phyloP scores from a whole-genome alignment of 805 yeast genomes.

The Metschnikowia bowlesiae region DNA sequence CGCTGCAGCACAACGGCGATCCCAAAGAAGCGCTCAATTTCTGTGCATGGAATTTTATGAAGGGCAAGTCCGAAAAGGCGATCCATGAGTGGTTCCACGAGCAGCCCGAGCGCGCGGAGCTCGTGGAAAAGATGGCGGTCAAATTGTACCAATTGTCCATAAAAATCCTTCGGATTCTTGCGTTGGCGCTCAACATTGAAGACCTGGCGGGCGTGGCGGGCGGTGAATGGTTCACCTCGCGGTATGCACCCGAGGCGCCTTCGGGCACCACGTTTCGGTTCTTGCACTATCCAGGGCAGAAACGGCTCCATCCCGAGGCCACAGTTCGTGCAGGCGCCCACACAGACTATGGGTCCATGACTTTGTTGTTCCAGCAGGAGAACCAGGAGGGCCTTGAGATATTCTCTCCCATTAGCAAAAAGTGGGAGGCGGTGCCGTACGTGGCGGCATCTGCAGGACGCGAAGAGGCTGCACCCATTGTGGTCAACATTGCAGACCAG shows the following conservation, averaged over 20 bases:
- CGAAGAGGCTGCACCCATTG: conserved; percentile 55
- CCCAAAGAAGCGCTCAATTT: conserved; percentile 72
- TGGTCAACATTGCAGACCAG: conserved; percentile 77
- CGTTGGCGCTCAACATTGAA: conserved; percentile 60
- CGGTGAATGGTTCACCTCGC: conserved; percentile 56
- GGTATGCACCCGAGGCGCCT: conserved; percentile 48
- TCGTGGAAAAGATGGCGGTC: conserved; percentile 30
- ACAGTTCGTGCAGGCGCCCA: conserved; percentile 79
- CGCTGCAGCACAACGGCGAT: conserved; percentile 42
- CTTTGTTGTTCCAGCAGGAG: conserved; percentile 65
- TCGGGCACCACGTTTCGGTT: conserved; percentile 69
- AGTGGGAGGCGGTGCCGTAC: conserved; percentile 69
- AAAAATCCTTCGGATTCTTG: conserved; percentile 51
- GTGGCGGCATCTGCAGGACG: conserved; percentile 30
- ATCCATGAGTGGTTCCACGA: conserved; percentile 51
- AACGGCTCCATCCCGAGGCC: conserved; percentile 45
- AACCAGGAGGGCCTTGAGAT: conserved; percentile 74
- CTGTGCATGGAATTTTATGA: conserved; percentile 46
- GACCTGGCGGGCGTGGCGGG: conserved; percentile 33
- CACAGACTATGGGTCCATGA: conserved; percentile 76
- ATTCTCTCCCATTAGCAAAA: conserved; percentile 47
- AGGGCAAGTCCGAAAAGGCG: conserved; percentile 37
- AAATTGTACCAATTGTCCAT: conserved; percentile 51
- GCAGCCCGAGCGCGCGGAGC: conserved; percentile 35
- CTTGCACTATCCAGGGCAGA: conserved; percentile 65